Evolutionary conservation across 75 land plant genomes (phyloP).

Genomic region (Pseudotsuga menziesii): DNA sequence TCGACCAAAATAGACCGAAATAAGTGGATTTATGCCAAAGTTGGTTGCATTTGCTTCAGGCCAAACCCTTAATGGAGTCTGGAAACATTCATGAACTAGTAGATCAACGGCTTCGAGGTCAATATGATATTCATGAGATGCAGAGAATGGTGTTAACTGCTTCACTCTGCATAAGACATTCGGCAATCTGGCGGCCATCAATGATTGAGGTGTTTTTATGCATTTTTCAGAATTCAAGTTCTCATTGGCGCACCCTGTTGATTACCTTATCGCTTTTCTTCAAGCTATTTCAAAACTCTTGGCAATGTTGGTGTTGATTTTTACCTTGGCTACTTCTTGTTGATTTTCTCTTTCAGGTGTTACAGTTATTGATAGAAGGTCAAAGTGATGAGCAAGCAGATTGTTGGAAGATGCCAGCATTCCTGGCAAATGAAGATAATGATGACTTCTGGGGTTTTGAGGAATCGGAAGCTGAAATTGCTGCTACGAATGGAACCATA

Average conservation of each 20-base stretch:
- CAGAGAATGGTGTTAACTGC: slow-evolving; percentile 49
- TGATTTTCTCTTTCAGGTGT: slow-evolving; percentile 1
- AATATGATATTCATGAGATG: slow-evolving; percentile 55
- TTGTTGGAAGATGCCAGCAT: slow-evolving; percentile 8
- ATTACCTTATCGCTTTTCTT: background rate
- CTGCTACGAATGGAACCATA: background rate
- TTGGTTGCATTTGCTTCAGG: slow-evolving; percentile 39
- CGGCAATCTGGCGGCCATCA: slow-evolving; percentile 67
- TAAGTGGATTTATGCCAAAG: background rate
- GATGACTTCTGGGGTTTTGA: slow-evolving; percentile 12
- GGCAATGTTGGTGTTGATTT: background rate
- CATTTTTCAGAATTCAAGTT: background rate
- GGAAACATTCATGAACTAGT: slow-evolving; percentile 49
- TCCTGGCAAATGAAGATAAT: slow-evolving; percentile 7
- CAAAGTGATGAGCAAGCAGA: slow-evolving; percentile 5
- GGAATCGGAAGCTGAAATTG: background rate
- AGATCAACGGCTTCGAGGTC: slow-evolving; percentile 55
- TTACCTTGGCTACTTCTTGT: background rate
- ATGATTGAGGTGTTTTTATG: slow-evolving; percentile 62
- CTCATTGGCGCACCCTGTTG: background rate
- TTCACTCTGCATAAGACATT: slow-evolving; percentile 58
- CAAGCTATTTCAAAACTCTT: background rate
- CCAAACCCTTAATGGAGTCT: slow-evolving; percentile 70
- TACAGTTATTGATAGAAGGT: slow-evolving; percentile 10
- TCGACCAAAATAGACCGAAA: background rate